A percentile compares a stretch with the other conserved stretches of the same genome.
phyloP scores from a whole-genome alignment of 306 rosid species.

The Trichosanthes truncata region DNA sequence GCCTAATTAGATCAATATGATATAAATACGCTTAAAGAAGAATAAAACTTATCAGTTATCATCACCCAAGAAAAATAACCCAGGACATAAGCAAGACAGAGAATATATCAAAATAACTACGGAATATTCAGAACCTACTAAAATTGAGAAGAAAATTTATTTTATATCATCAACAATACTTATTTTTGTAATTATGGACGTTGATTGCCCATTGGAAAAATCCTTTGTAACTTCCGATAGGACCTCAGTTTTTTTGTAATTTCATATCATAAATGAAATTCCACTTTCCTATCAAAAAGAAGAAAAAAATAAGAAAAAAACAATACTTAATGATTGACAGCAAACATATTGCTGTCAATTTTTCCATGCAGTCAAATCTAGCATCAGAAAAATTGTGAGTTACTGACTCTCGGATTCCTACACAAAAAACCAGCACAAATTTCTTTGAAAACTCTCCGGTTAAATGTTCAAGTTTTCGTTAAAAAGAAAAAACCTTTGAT shows the following conservation, averaged over 20 bases:
- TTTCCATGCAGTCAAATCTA: background rate
- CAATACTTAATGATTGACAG: background rate
- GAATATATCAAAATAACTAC: background rate
- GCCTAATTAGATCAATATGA: background rate
- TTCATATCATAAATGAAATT: too few species aligned
- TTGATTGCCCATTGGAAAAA: too few species aligned
- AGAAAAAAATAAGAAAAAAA: too few species aligned
- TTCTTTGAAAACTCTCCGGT: background rate
- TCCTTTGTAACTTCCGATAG: too few species aligned
- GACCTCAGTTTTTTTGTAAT: too few species aligned
- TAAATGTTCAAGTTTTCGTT: background rate
- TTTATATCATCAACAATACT: background rate
- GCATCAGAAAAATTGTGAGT: background rate
- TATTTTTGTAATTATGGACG: too few species aligned
- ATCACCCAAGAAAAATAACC: background rate
- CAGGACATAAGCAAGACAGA: background rate
- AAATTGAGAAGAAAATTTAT: background rate
- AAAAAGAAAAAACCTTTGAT: constrained; percentile 49
- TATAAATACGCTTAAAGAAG: background rate
- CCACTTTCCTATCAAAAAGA: too few species aligned
- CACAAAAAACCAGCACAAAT: background rate
- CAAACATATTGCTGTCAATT: background rate
- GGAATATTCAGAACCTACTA: background rate
- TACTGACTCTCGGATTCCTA: background rate
- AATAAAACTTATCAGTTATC: background rate